Evolutionary conservation across 2,329 filamentous ascomycete species (phyloP), one percentile per base, ranked within the genome.

Genomic region (Paecilomyces sp.): DNA sequence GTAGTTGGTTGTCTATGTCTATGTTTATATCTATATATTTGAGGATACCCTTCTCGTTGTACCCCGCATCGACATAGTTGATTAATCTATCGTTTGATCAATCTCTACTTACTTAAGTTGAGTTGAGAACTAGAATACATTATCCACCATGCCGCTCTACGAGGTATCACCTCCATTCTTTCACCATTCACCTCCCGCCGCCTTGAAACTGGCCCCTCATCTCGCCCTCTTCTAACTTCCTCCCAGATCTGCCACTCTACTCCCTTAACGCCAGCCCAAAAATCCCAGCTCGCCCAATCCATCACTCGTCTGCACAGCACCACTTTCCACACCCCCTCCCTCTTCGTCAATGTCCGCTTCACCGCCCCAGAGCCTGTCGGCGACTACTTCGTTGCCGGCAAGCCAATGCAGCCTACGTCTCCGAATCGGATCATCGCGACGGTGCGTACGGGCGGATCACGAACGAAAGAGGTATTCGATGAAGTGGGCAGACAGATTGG

Each of bases 261-360:
- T 55, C 62, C 65, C 18, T 59, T 67, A 36, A 64, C 55, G 8
- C 3, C 28, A 12, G 6, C 47, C 11, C 65, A 67, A 57, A 64
- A 67, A 31, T 53, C 57, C n/a, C 53, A 58, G 13, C 58, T 67
- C 36, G 65, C 65, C 24, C 54, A 61, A 30, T 55, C 55, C 55
- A 63, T 67, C 52, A 65, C 64, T 24, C 4, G 59, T 4, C 58
- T 67, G 13, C 65, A 67, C 55, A 36, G 56, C 12, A 62, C 57
- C n/a, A 63, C 64, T 12, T 67, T 65, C 56, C 52, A 63, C 11
- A 65, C 64, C 2, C 65, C 65, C 3, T 62, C 58, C 6, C 56
- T 67, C 12, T 67, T 65, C 57, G 65, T 67, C 55, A 64, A 67
- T 31, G 59, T 65, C 36, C 56, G 60, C 41, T 67, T 63, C 59